Evolutionary conservation across 2,329 filamentous ascomycete genomes (phyloP), one percentile per base, ranked within the genome.

Genomic region (Coniella lustricola): DNA sequence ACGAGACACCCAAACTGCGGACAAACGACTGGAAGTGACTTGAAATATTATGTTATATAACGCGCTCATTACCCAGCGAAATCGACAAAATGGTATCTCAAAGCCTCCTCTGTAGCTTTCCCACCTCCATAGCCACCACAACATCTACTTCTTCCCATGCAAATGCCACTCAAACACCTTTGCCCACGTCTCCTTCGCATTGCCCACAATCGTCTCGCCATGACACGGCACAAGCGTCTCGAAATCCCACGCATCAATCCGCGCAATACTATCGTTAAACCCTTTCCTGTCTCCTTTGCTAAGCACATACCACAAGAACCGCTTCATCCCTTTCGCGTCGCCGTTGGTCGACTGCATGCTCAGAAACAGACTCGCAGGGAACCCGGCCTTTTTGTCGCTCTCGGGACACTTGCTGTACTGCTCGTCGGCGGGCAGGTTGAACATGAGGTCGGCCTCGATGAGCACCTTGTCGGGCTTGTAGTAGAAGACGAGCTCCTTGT

Each of bases 381-480:
- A 49, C 25, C 70, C 68, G 17, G 64, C 51, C 33, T 55, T 50
- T 51, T 58, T 60, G n/a, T 73, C 67, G 0, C 64, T 73, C 3
- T 79, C 70, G 29, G 72, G 68, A 3, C 78, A 73, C 8, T 71
- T 74, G 0, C 79, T 78, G 67, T 88, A 96, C 69, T 97, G 93
- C 70, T 98, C 93, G 0, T 71, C 80, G 0, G 89, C 81, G 0
- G 93, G 93, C 31, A 95, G 69, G 65, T 96, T 97, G 75, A 97
- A 97, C 56, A 97, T 63, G 36, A 97, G 67, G 65, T 98, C 93
- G 5, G 90, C 93, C 68, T 95, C 72, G 61, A 98, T 90, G 38
- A 98, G 69, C 0, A 89, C 85, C 49, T 74, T 72, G 12, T 87
- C 83, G 0, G 87, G 89, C 63, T 82, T 84, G 73, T 95, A 90